phyloP scores from a whole-genome alignment of 2,329 filamentous ascomycete genomes.

The Exserohilum turcica region DNA sequence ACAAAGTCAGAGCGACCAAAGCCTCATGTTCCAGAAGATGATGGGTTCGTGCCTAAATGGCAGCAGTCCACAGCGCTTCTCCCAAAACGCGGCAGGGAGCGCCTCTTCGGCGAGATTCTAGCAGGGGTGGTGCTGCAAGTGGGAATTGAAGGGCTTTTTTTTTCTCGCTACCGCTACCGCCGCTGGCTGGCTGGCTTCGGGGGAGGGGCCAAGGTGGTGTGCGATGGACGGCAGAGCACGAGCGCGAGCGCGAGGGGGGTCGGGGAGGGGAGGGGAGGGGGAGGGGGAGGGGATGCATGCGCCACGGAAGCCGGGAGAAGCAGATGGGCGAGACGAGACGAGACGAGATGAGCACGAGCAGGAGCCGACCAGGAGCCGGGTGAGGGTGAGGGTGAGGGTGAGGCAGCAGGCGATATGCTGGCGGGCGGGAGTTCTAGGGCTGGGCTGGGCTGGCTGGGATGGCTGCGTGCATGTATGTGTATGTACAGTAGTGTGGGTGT shows the following conservation, averaged over 20 bases:
- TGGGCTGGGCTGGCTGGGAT: neutral
- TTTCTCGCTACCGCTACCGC: no score
- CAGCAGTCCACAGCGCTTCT: slow-evolving; percentile 17
- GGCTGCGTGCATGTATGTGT: no score
- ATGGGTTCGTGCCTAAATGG: slow-evolving; percentile 21
- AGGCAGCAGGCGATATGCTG: no score
- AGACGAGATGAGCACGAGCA: no score
- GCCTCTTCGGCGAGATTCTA: slow-evolving; percentile 27
- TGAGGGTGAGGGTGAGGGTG: no score
- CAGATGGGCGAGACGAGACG: no score
- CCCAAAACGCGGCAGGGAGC: slow-evolving; percentile 20
- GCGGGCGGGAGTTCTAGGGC: neutral
- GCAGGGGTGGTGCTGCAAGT: slow-evolving; percentile 27
- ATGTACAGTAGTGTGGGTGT: no score
- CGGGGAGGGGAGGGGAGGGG: no score
- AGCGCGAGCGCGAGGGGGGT: no score
- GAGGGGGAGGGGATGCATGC: neutral
- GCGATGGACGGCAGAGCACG: no score
- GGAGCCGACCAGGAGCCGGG: no score
- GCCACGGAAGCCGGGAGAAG: slow-evolving; percentile 6
- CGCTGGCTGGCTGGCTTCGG: slow-evolving; percentile 15
- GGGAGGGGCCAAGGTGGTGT: neutral
- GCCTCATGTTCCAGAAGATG: slow-evolving; percentile 24
- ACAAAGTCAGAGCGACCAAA: slow-evolving; percentile 15
- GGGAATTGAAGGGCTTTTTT: slow-evolving; percentile 21